Base-by-base conservation (phyloP, 2,329 filamentous ascomycete genomes). In the Aspergillus pseudoglaucus region DNA sequence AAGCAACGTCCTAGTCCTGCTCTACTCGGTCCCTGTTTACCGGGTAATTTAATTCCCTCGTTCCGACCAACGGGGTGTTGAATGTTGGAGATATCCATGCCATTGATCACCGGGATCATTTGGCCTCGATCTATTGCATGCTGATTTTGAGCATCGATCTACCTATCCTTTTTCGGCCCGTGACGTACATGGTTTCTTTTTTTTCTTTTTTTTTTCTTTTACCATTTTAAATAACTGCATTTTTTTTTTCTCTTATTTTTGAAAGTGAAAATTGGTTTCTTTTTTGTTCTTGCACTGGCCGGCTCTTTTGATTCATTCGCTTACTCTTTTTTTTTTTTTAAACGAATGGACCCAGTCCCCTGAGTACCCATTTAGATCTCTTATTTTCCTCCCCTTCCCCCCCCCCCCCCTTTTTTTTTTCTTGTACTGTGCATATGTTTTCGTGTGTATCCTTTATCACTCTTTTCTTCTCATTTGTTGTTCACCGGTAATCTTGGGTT, bases 151-250 rank as follows among this genome's bases (percentile, higher is more conserved):
- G 47, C 51, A 44, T 48, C 40, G 49, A 51, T 50, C 46, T 52
- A 51, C 52, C 32, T 18, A 46, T 35, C 27, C 37, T 45, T 38
- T 37, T 39, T 44, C 30, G 42, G 43, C 47, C 44, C 49, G 38
- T 49, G 41, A 56, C 47, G 46, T 46, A 51, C 42, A 50, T 46
- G 50, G 52, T 49, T 47, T 39, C 46, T 33, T 49, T 45, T 50
- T 49, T 51, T 47, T 53, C 51, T 56, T 53, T 52, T 52, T 50
- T 58, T 50, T 54, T 53, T 56, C 47, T 51, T 53, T 51, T 49
- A 52, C 44, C 50, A 57, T 59, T 49, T 50, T 59, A 56, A 57
- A 60, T 64, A 50, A 53, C 52, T 61, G 51, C 56, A 59, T 56
- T 53, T 52, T 52, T 50, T 58, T 50, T 54, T 53, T 56, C 47